Conservation (phyloP, 306 rosid genomes). For the Malus sylvestris region DNA sequence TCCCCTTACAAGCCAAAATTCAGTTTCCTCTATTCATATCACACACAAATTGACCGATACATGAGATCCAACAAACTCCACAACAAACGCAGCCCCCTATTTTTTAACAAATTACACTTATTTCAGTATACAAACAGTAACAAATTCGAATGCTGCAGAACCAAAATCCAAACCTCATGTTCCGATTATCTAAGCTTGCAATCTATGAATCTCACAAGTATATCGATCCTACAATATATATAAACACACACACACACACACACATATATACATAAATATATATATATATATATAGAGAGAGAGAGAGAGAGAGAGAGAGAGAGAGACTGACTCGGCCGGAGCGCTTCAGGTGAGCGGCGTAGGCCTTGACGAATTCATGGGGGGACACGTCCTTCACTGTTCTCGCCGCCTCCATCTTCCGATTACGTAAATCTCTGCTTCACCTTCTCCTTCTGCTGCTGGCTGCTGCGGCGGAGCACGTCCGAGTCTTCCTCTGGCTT, state of each 20-base stretch:
- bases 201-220: neutral
- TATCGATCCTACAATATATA: neutral
- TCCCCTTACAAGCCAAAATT: neutral
- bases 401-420: conserved; percentile 36
- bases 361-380: conserved; percentile 69
- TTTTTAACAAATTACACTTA: neutral
- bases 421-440: neutral
- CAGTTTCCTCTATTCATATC: neutral
- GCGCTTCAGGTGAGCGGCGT: conserved; percentile 61
- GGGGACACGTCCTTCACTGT: conserved; percentile 71
- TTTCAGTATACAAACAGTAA: neutral
- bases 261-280: too few relatives aligned
- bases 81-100: neutral
- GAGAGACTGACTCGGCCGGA: conserved; percentile 41
- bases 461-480: conserved; percentile 3
- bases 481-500: neutral
- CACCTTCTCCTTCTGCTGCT: neutral
- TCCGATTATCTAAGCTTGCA: neutral
- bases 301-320: neutral
- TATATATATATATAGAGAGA: neutral
- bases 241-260: too few relatives aligned
- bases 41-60: neutral
- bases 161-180: neutral
- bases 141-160: neutral
- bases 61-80: neutral